A percentile compares a stretch with the other conserved stretches of the same genome.
These are phyloP conservation scores for peach (Prunus persica) DNA, from an alignment of 306 rosid genomes.

Conservation along the genomic window DNA sequence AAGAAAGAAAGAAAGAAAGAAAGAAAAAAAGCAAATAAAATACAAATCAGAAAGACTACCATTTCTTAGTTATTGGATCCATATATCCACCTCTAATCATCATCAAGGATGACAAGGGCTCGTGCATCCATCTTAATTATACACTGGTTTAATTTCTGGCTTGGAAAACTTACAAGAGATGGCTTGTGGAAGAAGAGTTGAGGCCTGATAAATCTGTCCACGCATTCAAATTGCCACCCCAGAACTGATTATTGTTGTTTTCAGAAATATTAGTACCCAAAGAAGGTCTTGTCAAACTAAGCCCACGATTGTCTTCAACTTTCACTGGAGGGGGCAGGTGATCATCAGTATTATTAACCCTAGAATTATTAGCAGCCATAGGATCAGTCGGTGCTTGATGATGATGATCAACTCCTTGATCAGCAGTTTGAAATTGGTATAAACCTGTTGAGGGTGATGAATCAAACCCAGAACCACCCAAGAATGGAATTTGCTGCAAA, in stretches of 20 bases:
- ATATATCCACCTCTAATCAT: slow-evolving; percentile 1
- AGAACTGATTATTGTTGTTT: slow-evolving; percentile 26
- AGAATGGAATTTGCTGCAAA: slow-evolving; percentile 57
- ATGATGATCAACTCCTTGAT: slow-evolving; percentile 20
- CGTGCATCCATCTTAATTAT: neutral
- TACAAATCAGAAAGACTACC: slow-evolving; percentile 7
- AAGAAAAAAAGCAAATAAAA: neutral
- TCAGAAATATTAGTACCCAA: slow-evolving; percentile 27
- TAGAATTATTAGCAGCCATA: slow-evolving; percentile 28
- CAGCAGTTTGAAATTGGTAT: slow-evolving; percentile 45
- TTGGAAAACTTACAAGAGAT: slow-evolving; percentile 46
- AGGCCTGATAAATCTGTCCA: slow-evolving; percentile 73
- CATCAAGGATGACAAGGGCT: neutral
- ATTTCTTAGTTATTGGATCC: neutral
- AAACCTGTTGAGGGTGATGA: slow-evolving; percentile 28
- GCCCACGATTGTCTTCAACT: slow-evolving; percentile 45
- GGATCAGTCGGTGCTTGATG: neutral
- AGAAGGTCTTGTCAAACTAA: slow-evolving; percentile 40
- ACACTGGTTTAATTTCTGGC: neutral
- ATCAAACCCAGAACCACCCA: slow-evolving; percentile 43
- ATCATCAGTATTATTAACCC: slow-evolving; percentile 30
- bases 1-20: neutral
- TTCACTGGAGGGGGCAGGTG: slow-evolving; percentile 37
- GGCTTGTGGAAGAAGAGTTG: slow-evolving; percentile 58
- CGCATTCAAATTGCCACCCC: slow-evolving; percentile 28